Percentiles rank a stretch among this genome's conserved stretches.
These are phyloP conservation scores for Parmelia sp. DNA, from an alignment of 495 filamentous ascomycete genomes.

Conservation along the genomic window DNA sequence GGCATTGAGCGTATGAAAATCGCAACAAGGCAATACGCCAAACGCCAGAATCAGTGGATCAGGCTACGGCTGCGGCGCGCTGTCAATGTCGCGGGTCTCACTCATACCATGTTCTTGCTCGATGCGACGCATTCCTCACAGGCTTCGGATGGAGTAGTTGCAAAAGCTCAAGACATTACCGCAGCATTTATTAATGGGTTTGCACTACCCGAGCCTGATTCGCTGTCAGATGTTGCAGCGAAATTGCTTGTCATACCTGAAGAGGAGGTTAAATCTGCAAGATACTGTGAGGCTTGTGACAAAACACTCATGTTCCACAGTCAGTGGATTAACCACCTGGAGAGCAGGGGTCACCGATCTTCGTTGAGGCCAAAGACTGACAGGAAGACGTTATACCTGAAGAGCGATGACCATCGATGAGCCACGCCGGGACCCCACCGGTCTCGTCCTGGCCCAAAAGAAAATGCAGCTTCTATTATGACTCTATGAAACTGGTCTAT, in stretches of 20 bases:
- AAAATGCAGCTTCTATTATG: not conserved
- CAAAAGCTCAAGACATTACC: conserved; percentile 57
- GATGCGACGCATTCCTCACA: conserved; percentile 58
- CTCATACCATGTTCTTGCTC: conserved; percentile 60
- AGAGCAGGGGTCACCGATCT: conserved; percentile 55
- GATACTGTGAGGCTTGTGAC: conserved; percentile 67
- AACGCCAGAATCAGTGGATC: conserved; percentile 78
- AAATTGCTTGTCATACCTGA: conserved; percentile 44
- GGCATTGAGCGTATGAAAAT: conserved; percentile 59
- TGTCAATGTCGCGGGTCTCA: conserved; percentile 46
- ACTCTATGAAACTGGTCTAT: not conserved
- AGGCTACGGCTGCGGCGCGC: conserved; percentile 67
- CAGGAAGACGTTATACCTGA: conserved; percentile 21
- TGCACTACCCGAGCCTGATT: conserved; percentile 52
- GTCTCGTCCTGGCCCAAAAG: not conserved
- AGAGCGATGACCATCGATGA: not conserved
- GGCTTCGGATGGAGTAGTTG: conserved; percentile 55
- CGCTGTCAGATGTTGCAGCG: conserved; percentile 54
- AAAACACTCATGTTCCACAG: conserved; percentile 62
- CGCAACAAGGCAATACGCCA: conserved; percentile 82
- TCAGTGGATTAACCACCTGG: conserved; percentile 71
- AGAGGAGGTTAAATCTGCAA: conserved; percentile 37
- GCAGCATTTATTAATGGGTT: conserved; percentile 50
- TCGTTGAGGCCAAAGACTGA: conserved; percentile 29
- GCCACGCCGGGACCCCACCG: not conserved